These are phyloP conservation scores for Sporisorium iseilematis-ciliati DNA, from an alignment of 1,284 basidiomycete genomes.

Conservation along the genomic window DNA sequence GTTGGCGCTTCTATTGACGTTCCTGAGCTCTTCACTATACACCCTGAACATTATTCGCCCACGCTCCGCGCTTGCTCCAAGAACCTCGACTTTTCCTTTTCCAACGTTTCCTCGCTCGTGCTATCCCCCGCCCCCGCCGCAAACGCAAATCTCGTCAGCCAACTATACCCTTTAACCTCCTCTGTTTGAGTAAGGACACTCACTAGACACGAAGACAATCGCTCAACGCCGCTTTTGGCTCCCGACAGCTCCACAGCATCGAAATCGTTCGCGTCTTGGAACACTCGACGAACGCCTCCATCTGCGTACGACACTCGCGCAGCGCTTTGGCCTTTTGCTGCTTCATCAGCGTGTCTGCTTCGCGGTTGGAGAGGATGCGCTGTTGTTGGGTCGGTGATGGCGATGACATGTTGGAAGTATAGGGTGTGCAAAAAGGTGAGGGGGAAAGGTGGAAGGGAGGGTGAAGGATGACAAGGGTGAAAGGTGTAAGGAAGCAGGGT, in stretches of 20 bases:
- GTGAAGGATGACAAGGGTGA: background rate
- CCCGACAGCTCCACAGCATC: conserved; percentile 41
- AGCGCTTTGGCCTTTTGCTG: conserved; percentile 45
- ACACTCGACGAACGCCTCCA: conserved; percentile 46
- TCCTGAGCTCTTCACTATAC: conserved; percentile 7
- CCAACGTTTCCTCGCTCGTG: conserved; percentile 42
- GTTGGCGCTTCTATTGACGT: no score
- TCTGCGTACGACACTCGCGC: conserved; percentile 32
- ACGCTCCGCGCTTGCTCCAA: conserved; percentile 15
- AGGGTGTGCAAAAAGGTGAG: background rate
- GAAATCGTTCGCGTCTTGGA: conserved; percentile 39
- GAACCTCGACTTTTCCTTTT: conserved; percentile 32
- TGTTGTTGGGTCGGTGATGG: conserved; percentile 6
- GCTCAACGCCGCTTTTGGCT: conserved; percentile 21
- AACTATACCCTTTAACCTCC: background rate
- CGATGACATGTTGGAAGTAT: conserved; percentile 9
- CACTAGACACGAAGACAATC: conserved; percentile 45
- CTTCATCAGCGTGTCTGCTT: conserved; percentile 42
- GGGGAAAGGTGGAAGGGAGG: background rate
- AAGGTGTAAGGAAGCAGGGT: background rate
- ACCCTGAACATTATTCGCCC: conserved; percentile 7
- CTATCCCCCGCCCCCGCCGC: conserved; percentile 11
- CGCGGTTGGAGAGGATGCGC: conserved; percentile 43
- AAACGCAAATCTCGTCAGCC: background rate
- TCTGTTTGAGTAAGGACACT: background rate